Base-by-base conservation (phyloP, 1,139 yeast genomes). In the Suhomyces atakaporum region DNA sequence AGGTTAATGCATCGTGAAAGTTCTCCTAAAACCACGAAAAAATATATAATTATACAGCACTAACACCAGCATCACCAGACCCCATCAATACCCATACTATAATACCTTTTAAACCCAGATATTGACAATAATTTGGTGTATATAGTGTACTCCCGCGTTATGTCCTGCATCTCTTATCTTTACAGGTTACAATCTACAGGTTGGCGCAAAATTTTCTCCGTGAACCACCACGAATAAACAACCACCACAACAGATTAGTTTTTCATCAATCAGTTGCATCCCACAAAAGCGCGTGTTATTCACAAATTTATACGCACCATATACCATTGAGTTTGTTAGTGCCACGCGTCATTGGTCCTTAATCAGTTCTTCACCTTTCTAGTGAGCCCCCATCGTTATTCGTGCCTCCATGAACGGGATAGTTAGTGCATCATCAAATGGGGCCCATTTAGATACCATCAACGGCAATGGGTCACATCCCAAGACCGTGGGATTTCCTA, bases 401-500 rank as follows among this genome's bases (percentile, higher is more conserved):
- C 6, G n/a, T 22, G 24, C n/a, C 24, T 10, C 10, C 24, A 37
- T 37, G 40, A 37, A 37, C 22, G 40, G 40, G 18, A 18, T 35
- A 23, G 26, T 27, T 11, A 27, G 16, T 13, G 16, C 22, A 9
- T 9, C 27, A 9, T 16, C 23, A 20, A 29, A 29, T 15, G 38
- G 38, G 14, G 16, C 27, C 25, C 26, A 9, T 15, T 7, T 18
- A 13, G 38, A 35, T 11, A 21, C 16, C 15, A n/a, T 15, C 9
- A 37, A 29, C 16, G 36, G 34, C 33, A 27, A 25, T 21, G 34
- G 32, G 16, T 11, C 29, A 18, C 35, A 24, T 13, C 9, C 19
- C 27, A 31, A 23, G 28, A 12, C 35, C 18, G 23, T 25, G 21
- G 20, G 14, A 9, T 24, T 53, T 20, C 75, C 75, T 4, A 45